phyloP scores from a whole-genome alignment of 2,329 filamentous ascomycete species.

The Fusarium goolgardi region DNA sequence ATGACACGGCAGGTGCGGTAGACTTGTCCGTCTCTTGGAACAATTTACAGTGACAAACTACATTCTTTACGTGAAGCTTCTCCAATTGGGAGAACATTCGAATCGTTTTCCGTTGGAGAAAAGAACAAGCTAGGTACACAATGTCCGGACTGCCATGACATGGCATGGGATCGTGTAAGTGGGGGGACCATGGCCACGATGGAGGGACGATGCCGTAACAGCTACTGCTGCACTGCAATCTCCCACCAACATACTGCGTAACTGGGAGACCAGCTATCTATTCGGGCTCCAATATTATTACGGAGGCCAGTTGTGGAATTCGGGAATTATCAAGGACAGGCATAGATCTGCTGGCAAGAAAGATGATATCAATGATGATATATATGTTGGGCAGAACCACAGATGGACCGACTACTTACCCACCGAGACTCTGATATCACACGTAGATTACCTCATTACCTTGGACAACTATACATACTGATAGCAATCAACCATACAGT shows the following conservation, averaged over 20 bases:
- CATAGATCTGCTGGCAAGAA: background rate
- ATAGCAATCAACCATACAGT: background rate
- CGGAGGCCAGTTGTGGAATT: conserved; percentile 15
- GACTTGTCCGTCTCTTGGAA: conserved; percentile 21
- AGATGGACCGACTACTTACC: conserved; percentile 32
- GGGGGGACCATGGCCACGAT: conserved; percentile 25
- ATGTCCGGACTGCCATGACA: conserved; percentile 16
- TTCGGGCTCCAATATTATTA: conserved; percentile 17
- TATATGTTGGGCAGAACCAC: conserved; percentile 16
- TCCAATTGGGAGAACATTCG: conserved; percentile 17
- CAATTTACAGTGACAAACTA: background rate
- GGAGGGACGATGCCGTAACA: conserved; percentile 30
- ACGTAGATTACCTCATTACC: background rate
- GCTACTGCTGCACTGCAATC: background rate
- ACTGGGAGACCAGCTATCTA: background rate
- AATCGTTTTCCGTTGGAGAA: conserved; percentile 20
- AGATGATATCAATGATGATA: conserved; percentile 3
- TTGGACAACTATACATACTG: background rate
- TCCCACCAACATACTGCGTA: conserved; percentile 1
- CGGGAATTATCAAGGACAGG: conserved; percentile 4
- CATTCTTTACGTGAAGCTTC: background rate
- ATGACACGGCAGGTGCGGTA: conserved; percentile 32
- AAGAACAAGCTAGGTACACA: conserved; percentile 15
- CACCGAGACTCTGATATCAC: conserved; percentile 25
- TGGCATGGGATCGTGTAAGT: conserved; percentile 23